These are phyloP conservation scores for Trypethelium eluteriae DNA, from an alignment of 495 filamentous ascomycete genomes.

Conservation along the genomic window DNA sequence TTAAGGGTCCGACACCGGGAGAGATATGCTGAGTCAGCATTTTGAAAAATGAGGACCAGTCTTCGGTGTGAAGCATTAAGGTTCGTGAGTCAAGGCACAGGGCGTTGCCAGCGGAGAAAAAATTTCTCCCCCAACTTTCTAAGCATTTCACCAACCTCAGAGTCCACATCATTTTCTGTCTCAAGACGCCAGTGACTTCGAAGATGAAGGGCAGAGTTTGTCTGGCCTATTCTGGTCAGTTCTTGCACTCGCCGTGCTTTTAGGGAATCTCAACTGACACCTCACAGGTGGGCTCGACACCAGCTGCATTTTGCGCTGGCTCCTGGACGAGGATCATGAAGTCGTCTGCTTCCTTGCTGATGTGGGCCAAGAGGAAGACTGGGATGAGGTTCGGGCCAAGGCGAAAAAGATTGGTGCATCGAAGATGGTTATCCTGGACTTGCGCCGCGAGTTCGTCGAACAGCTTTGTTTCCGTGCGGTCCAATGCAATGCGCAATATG, in stretches of 20 bases:
- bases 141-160: neutral
- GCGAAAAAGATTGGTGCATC: conserved; percentile 62
- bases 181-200: neutral
- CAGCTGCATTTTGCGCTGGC: conserved; percentile 46
- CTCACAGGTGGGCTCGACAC: conserved; percentile 52
- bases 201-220: conserved; percentile 29
- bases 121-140: neutral
- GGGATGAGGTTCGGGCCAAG: conserved; percentile 57
- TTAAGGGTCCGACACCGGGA: too few relatives aligned
- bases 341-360: conserved; percentile 54
- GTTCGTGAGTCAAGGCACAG: too few relatives aligned
- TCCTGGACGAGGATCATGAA: conserved; percentile 55
- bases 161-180: neutral
- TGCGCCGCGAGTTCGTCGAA: conserved; percentile 57
- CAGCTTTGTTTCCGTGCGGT: conserved; percentile 83
- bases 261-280: too few relatives aligned
- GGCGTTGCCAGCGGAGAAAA: too few relatives aligned
- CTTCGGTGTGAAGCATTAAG: too few relatives aligned
- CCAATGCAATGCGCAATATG: conserved; percentile 82
- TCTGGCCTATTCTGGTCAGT: conserved; percentile 28
- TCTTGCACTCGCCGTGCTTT: too few relatives aligned
- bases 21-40: too few relatives aligned
- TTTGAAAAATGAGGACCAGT: too few relatives aligned
- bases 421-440: conserved; percentile 55
- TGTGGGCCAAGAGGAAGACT: conserved; percentile 47